These are phyloP conservation scores for Corinectria fuckeliana DNA, from an alignment of 2,329 filamentous ascomycete species.

Conservation along the genomic window DNA sequence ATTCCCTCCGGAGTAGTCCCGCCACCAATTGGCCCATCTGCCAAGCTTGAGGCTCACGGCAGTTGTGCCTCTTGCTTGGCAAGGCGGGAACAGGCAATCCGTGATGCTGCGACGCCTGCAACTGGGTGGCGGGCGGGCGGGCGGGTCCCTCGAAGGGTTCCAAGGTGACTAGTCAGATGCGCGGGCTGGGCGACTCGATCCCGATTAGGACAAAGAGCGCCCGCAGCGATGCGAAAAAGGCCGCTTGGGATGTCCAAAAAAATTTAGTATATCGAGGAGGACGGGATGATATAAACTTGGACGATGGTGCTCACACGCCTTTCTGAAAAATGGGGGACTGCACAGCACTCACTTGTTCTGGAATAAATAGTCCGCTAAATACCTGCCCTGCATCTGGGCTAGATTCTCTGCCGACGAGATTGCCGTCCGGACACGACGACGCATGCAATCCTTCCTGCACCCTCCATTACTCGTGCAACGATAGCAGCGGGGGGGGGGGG, in stretches of 20 bases:
- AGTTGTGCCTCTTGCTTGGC: conserved; percentile 33
- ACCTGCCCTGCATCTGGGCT: neutral
- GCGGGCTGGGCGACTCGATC: neutral
- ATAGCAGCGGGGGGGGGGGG: too few relatives aligned
- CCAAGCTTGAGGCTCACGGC: conserved; percentile 27
- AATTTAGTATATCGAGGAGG: neutral
- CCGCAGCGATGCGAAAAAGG: neutral
- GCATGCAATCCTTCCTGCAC: neutral
- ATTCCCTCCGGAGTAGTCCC: conserved; percentile 27
- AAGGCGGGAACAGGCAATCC: neutral
- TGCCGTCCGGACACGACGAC: neutral
- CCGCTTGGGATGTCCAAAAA: too few relatives aligned
- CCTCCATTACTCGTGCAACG: neutral
- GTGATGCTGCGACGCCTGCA: neutral
- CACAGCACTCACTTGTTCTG: too few relatives aligned
- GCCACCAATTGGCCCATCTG: conserved; percentile 28
- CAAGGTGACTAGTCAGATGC: neutral
- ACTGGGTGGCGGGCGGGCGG: neutral
- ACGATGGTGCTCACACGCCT: too few relatives aligned
- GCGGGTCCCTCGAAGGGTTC: too few relatives aligned
- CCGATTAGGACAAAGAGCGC: neutral
- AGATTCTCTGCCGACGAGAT: neutral
- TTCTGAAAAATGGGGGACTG: too few relatives aligned
- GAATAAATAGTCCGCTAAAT: neutral
- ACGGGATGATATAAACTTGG: neutral